Base-by-base conservation (phyloP, 2,329 filamentous ascomycete genomes). In the Cercospora canescens region DNA sequence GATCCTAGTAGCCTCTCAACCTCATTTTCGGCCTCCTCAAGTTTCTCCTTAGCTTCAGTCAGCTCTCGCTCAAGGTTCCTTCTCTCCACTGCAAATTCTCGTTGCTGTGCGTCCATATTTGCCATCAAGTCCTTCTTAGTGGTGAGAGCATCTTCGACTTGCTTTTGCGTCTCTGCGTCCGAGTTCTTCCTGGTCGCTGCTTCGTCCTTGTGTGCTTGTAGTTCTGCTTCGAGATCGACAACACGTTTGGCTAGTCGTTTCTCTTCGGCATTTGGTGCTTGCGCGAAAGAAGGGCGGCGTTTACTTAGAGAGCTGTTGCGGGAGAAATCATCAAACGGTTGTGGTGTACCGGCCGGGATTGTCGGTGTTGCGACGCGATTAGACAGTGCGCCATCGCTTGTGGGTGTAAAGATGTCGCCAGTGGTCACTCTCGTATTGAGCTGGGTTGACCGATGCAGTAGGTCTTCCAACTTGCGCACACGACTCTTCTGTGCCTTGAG, bases 111-210 rank as follows among this genome's bases (percentile, higher is more conserved):
- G 75, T 98, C 93, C 81, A 99, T 92, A 75, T 99, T 99, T 70
- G 92, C 90, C 80, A 99, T 88, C 9, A 99, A 87, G 77, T 98
- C 95, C 72, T 91, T 91, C 78, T 99, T 99, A 1, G 91, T 97
- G 2, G 92, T 94, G 72, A 95, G 92, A 6, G 88, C 92, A 77
- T 98, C 94, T 69, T 95, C 88, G 67, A 97, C 86, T 73, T 89
- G 89, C 74, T 83, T 86, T 81, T 86, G 89, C 75, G 86, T 87
- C 72, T 87, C 85, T 72, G 82, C 86, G 75, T 87, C 87, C 71
- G 84, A 86, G 59, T 83, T 87, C 56, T 76, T 76, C 45, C 76
- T 74, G 26, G 67, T 71, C 61, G 86, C 83, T 3, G 91, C 85
- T 67, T 96, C 91, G 65, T 94, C 90, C 72, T 87, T 91, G 76